Percentiles rank a stretch among this genome's conserved stretches.
These are phyloP conservation scores for Panellus pusillus DNA, from an alignment of 768 basidiomycete species.

Conservation along the genomic window DNA sequence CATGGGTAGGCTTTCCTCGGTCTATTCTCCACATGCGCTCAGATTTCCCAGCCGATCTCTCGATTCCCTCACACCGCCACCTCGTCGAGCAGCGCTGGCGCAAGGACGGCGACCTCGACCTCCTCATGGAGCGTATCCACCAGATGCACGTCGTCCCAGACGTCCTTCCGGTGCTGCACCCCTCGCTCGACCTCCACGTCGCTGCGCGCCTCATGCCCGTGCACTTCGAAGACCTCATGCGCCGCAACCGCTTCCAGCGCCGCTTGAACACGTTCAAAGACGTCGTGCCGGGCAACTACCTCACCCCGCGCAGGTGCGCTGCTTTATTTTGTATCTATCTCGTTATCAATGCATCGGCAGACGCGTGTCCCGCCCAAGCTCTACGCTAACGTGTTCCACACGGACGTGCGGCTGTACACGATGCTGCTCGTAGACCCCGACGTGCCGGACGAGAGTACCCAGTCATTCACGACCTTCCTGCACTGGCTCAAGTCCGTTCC, in stretches of 20 bases:
- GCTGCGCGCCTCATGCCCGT: conserved; percentile 38
- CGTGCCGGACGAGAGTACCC: conserved; percentile 70
- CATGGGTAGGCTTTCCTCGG: conserved; percentile 52
- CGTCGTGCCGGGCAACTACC: conserved; percentile 71
- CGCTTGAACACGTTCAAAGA: conserved; percentile 35
- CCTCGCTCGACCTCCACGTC: conserved; percentile 73
- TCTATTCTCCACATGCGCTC: conserved; percentile 17
- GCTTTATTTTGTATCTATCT: neutral
- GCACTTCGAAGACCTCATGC: conserved; percentile 31
- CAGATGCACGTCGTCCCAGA: conserved; percentile 94
- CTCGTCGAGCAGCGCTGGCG: conserved; percentile 85
- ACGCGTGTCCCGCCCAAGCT: conserved; percentile 66
- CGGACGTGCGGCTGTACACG: conserved; percentile 80
- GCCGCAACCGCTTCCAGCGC: conserved; percentile 20
- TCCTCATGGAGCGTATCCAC: conserved; percentile 90
- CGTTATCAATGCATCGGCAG: conserved; percentile 32
- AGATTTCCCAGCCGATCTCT: conserved; percentile 55
- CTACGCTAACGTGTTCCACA: conserved; percentile 77
- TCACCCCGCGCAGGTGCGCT: conserved; percentile 67
- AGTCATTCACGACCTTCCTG: conserved; percentile 68
- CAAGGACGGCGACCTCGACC: conserved; percentile 78
- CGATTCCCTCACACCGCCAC: conserved; percentile 70
- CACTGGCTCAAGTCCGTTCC: conserved; percentile 82
- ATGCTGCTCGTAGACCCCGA: conserved; percentile 90
- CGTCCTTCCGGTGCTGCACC: conserved; percentile 67